Evolutionary conservation across 2,329 filamentous ascomycete genomes (phyloP), one percentile per base, ranked within the genome.

Genomic region (Alternaria panax): DNA sequence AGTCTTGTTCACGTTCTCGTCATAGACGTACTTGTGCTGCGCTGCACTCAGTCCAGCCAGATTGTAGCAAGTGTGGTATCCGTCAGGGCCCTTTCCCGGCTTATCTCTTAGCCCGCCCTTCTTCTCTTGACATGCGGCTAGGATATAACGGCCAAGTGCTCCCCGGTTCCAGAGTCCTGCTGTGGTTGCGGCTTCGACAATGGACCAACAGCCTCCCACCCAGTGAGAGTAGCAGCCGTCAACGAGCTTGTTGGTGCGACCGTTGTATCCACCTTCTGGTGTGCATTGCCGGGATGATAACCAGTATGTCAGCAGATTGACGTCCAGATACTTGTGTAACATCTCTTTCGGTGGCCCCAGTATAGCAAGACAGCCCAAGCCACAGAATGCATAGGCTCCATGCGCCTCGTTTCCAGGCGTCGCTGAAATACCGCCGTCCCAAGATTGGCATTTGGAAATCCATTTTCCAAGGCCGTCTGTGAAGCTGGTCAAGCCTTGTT

Each of bases 191-290:
- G 92, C 92, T 81, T 97, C 91, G 67, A 98, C 84, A 65, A 99
- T 80, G 45, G 94, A 90, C 92, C 93, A 99, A 81, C 93, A 98
- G 54, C 91, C 91, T 54, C 95, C 95, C 32, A 97, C 90, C 95
- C 95, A 99, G 79, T 97, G 94, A 76, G 92, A 96, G 81, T 99
- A 99, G 81, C 95, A 99, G 45, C 94, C 95, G 78, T 99, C 95
- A 30, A 98, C 95, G 30, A 99, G 85, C 81, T 99, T 99, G 84
- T 98, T 98, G 27, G 94, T 97, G 68, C 95, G 90, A 62, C 95
- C 95, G 40, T 92, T 91, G 74, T 97, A 93, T 34, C 95, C 95
- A 65, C 93, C 93, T 78, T 98, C 95, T 4, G 94, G 95, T 28
- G 89, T 88, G 76, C 94, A 91, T 78, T 99, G 95, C 60, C 93